phyloP scores from a whole-genome alignment of 108 stramenopile species.

The Cyclotella choctawhatcheeana region DNA sequence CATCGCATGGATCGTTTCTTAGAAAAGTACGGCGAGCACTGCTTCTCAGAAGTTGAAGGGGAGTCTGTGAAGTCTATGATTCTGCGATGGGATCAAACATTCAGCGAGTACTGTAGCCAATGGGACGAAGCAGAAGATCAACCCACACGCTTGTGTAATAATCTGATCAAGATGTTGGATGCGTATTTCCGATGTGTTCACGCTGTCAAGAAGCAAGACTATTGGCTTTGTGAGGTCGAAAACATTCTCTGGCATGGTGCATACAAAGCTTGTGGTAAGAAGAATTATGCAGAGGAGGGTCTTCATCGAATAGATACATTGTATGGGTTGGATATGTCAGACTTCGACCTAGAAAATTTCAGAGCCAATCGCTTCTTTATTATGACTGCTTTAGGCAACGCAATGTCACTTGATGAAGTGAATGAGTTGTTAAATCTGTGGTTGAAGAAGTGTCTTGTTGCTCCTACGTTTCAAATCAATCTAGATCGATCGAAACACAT shows the following conservation, averaged over 20 bases:
- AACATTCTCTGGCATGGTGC: background rate
- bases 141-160: background rate
- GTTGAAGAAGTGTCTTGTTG: background rate
- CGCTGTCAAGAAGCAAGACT: background rate
- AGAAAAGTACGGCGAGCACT: background rate
- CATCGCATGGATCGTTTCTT: background rate
- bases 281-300: background rate
- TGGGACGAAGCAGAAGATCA: background rate
- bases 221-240: constrained; percentile 2
- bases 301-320: background rate
- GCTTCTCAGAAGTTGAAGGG: background rate
- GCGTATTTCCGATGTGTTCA: background rate
- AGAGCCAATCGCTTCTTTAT: background rate
- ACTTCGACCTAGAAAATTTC: background rate
- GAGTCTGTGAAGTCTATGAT: background rate
- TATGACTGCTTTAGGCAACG: background rate
- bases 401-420: constrained; percentile 2
- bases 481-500: background rate
- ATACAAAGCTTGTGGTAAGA: background rate
- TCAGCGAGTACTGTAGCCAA: background rate
- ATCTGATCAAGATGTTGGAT: background rate
- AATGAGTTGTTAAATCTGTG: background rate
- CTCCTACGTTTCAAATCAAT: background rate
- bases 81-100: background rate
- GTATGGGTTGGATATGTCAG: background rate